Conservation (phyloP, 2,329 filamentous ascomycete genomes). For the Fusarium begoniae region DNA sequence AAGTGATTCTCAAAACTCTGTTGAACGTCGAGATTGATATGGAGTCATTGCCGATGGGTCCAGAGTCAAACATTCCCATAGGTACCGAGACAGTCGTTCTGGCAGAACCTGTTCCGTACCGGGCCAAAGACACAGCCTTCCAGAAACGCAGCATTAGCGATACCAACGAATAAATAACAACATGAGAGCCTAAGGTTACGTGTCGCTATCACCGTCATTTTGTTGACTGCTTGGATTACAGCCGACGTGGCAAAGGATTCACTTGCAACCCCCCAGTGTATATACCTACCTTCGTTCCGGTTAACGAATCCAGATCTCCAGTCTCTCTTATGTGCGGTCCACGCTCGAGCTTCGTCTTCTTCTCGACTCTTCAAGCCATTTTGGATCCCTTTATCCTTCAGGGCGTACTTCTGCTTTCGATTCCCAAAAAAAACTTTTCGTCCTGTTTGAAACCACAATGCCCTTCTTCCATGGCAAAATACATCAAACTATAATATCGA, state of each 20-base stretch:
- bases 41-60: slow-evolving; percentile 85
- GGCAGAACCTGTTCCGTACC: slow-evolving; percentile 71
- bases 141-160: neutral
- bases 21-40: slow-evolving; percentile 82
- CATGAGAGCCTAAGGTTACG: neutral
- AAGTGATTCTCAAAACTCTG: slow-evolving; percentile 80
- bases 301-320: neutral
- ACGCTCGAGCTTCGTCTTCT: neutral
- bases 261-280: neutral
- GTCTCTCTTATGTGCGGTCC: neutral
- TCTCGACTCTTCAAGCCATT: neutral
- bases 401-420: too few species aligned
- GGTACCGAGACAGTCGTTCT: slow-evolving; percentile 85
- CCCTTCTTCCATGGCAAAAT: too few species aligned
- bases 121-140: slow-evolving; percentile 26
- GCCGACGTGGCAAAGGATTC: neutral
- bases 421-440: neutral
- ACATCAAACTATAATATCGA: neutral
- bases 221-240: neutral
- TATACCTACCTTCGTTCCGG: neutral
- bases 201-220: neutral
- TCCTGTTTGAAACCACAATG: neutral
- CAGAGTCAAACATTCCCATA: slow-evolving; percentile 72
- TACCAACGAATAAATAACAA: neutral
- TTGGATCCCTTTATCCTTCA: neutral